phyloP scores from a whole-genome alignment of 129 eudicot genomes.

The Sambucus nigra region DNA sequence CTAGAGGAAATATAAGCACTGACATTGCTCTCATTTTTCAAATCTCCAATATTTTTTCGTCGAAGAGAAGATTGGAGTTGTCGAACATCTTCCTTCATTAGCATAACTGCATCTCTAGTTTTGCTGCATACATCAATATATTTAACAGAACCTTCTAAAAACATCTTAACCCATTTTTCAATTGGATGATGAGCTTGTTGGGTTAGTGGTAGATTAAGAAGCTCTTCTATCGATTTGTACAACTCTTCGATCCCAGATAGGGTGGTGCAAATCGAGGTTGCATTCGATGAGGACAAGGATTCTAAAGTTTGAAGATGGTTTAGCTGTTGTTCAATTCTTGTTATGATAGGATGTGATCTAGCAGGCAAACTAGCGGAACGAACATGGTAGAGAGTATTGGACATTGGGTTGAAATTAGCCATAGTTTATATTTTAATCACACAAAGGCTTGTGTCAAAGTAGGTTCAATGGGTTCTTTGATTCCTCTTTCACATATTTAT shows the following conservation, averaged over 20 bases:
- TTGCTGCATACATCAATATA: conserved; percentile 15
- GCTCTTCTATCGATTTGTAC: conserved; percentile 23
- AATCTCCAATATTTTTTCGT: conserved; percentile 17
- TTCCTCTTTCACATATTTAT: too few relatives aligned
- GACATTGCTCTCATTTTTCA: too few relatives aligned
- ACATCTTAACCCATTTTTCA: conserved; percentile 15
- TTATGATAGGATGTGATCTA: background rate
- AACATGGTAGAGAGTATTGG: background rate
- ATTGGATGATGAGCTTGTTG: conserved; percentile 15
- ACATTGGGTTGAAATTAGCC: background rate
- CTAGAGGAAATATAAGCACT: too few relatives aligned
- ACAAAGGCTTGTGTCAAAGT: too few relatives aligned
- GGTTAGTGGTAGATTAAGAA: conserved; percentile 15
- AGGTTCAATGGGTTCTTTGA: too few relatives aligned
- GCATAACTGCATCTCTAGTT: conserved; percentile 20
- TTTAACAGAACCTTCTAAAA: too few relatives aligned
- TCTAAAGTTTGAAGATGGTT: too few relatives aligned
- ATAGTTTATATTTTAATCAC: background rate
- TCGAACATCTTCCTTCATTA: conserved; percentile 11
- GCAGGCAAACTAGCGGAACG: background rate
- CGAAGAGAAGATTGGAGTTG: conserved; percentile 26
- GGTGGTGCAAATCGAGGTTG: conserved; percentile 8
- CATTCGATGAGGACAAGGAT: too few relatives aligned
- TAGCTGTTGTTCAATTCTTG: background rate
- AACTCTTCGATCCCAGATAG: conserved; percentile 17